Evolutionary conservation across 2,329 filamentous ascomycete genomes (phyloP), one percentile per base, ranked within the genome.

Genomic region (Bipolaris bicolor): DNA sequence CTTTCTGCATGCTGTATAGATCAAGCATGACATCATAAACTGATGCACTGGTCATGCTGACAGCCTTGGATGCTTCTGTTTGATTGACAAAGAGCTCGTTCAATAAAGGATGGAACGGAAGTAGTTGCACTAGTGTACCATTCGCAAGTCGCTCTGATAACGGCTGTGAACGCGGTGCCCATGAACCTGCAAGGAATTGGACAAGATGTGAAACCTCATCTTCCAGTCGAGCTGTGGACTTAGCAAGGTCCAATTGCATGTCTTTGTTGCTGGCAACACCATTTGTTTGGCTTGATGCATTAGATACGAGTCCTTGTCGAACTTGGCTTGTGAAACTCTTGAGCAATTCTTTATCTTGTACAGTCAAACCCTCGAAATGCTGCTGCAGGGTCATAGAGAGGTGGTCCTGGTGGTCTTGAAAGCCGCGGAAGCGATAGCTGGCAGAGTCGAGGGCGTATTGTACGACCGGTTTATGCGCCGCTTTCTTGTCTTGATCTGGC

Each of bases 51-150:
- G 62, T 68, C 2, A 64, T 16, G 1, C 49, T 62, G 3, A 62
- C 40, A 1, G 45, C 34, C 31, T 55, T 51, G 1, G 53, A 51
- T 16, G 44, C 34, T 13, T 54, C 48, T 29, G 58, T 71, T 22
- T 53, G 56, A 29, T 72, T 72, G 22, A 81, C 63, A 34, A 76
- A 71, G 24, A 79, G 66, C 60, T 80, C 77, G 58, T 82, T 82
- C 66, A 74, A 77, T 53, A 82, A 70, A 55, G 80, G 79, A 69
- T 82, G 78, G 55, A 80, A 72, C 39, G 80, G 70, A 67, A 60
- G 29, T 26, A 63, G 52, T 40, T 49, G 46, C 10, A 20, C 29
- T 13, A 52, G 20, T 74, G 70, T 58, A 65, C 55, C 40, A n/a
- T 47, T 44, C 6, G 18, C 29, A 26, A 69, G 43, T 5, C 49